Evolutionary conservation across 2,329 filamentous ascomycete genomes (phyloP).

Genomic region (Sporothrix pallida): DNA sequence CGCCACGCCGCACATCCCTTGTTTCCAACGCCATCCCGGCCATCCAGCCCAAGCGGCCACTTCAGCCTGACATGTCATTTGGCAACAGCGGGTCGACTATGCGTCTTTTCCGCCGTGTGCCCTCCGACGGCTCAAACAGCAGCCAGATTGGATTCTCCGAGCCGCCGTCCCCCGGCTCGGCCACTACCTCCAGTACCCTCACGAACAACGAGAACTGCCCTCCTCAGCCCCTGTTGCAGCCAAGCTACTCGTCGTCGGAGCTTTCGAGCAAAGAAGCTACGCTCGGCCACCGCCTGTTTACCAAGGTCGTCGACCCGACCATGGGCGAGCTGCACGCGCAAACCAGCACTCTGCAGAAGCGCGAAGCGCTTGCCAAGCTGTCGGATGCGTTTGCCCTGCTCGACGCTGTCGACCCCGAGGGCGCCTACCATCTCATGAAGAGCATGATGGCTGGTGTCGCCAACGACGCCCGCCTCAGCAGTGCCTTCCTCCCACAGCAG

Average conservation of each 20-base stretch:
- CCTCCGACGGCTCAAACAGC: constrained; percentile 67
- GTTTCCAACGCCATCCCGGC: constrained; percentile 45
- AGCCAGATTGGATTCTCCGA: constrained; percentile 45
- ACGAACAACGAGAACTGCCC: constrained; percentile 69
- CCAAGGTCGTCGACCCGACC: constrained; percentile 78
- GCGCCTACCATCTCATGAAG: constrained; percentile 82
- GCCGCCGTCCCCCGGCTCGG: constrained; percentile 46
- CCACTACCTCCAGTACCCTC: constrained; percentile 39
- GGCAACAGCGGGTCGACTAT: constrained; percentile 93
- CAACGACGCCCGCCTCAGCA: constrained; percentile 68
- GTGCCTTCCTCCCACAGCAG: constrained; percentile 52
- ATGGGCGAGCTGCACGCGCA: constrained; percentile 88
- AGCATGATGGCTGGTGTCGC: constrained; percentile 76
- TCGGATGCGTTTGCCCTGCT: constrained; percentile 85
- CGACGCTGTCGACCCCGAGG: constrained; percentile 87
- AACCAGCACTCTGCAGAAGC: constrained; percentile 68
- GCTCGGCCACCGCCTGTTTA: constrained; percentile 80
- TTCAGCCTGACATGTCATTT: constrained; percentile 89
- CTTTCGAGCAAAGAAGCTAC: constrained; percentile 78
- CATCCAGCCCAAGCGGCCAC: constrained; percentile 70
- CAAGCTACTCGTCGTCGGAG: constrained; percentile 48
- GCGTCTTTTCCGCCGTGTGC: constrained; percentile 85
- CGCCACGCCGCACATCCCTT: constrained; percentile 37
- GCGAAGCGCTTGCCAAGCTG: constrained; percentile 81
- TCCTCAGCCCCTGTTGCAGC: constrained; percentile 46